phyloP scores from a whole-genome alignment of 371 early-diverging fungal species.

The Batrachochytrium dendrobatidis region DNA sequence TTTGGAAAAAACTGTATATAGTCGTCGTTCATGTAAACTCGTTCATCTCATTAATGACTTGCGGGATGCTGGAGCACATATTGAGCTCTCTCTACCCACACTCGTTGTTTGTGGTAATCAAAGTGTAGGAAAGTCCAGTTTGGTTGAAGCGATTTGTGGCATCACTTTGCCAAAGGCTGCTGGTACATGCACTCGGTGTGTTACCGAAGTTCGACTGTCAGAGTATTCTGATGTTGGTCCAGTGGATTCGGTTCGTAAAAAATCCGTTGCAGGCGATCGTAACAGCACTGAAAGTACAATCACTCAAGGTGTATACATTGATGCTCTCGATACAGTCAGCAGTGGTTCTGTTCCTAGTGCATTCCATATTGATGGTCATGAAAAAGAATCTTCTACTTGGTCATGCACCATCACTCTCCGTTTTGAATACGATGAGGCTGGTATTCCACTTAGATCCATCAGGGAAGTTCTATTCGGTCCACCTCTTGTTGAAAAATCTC shows the following conservation, averaged over 20 bases:
- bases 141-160: conserved; percentile 43
- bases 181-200: conserved; percentile 46
- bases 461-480: conserved; percentile 25
- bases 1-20: too few species aligned
- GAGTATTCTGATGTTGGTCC: too few species aligned
- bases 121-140: conserved; percentile 35
- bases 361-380: neutral
- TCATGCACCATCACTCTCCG: conserved; percentile 36
- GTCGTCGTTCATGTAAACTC: conserved; percentile 19
- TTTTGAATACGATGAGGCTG: conserved; percentile 29
- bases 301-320: conserved; percentile 5
- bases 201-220: conserved; percentile 34
- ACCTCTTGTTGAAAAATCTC: conserved; percentile 13
- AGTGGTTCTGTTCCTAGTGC: neutral
- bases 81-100: conserved; percentile 51
- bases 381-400: conserved; percentile 17
- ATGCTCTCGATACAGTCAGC: neutral
- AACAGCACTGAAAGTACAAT: too few species aligned
- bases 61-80: conserved; percentile 47
- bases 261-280: too few species aligned
- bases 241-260: neutral
- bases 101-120: conserved; percentile 57
- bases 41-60: conserved; percentile 38
- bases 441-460: conserved; percentile 13
- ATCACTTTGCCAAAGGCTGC: conserved; percentile 36